Base-by-base conservation (phyloP, 2,329 filamentous ascomycete species). In the Epicoccum nigrum region DNA sequence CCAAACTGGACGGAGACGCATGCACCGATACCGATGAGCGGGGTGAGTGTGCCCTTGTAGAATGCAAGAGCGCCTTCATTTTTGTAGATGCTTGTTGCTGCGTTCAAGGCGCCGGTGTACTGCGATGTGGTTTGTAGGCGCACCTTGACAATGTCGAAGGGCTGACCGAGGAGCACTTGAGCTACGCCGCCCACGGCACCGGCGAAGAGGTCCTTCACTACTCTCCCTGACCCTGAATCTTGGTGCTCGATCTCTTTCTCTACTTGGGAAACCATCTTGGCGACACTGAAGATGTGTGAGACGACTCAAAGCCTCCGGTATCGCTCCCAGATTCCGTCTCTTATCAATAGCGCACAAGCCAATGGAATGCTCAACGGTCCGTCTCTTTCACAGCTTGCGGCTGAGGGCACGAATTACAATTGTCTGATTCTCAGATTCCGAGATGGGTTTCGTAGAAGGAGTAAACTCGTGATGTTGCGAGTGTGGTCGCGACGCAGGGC, bases 1-100 rank as follows among this genome's bases (percentile, higher is more conserved):
- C 92, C 94, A 74, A 99, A 99, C 80, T 99, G 94, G 65, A 99
- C 88, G n/a, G 92, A 97, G 37, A 86, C 92, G 74, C 94, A 99
- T 63, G 94, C 94, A 63, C 94, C 94, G 70, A 99, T 97, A 62
- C 94, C 94, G 50, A 99, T 84, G 48, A 99, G 82, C 0, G 94
- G 94, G 4, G 94, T 97, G 49, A 99, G 81, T 0, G 94, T 97
- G 67, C 94, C 94, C 62, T 99, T 99, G 85, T 99, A 99, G 80
- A 99, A 99, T 50, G 94, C 94, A 11, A 89, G 77, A 2, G 92
- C 82, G 1, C 94, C 94, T 75, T 99, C 94, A 68, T 90, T 87
- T 67, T 85, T 86, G 76, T 90, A 90, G 77, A 99, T 97, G 58
- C 88, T 85, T 43, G 83, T 82, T 7, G 92, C 94, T 61, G 90